Evolutionary conservation across 1,139 yeast genomes (phyloP).

Genomic region (Zygosaccharomyces pseudobailii): DNA sequence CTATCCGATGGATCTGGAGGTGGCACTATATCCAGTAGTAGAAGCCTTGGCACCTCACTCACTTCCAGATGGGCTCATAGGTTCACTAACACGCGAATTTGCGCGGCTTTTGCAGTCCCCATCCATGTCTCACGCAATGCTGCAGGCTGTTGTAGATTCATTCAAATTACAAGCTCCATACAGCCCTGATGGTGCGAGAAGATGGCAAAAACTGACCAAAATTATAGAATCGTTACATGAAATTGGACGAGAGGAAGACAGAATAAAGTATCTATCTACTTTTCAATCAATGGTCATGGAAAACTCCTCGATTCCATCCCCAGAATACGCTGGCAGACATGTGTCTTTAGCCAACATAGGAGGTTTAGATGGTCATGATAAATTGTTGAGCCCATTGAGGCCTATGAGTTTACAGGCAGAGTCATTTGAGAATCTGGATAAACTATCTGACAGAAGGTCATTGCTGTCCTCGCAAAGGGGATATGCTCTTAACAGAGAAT

Average conservation of each 20-base stretch:
- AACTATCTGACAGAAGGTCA: slow-evolving; percentile 36
- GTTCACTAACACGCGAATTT: slow-evolving; percentile 13
- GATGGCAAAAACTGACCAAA: slow-evolving; percentile 22
- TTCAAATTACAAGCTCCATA: slow-evolving; percentile 17
- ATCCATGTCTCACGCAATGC: slow-evolving; percentile 8
- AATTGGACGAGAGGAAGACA: slow-evolving; percentile 17
- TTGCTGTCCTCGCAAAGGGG: slow-evolving; percentile 24
- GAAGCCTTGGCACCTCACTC: slow-evolving; percentile 16
- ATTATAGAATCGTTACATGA: slow-evolving; percentile 17
- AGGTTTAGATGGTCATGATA: slow-evolving; percentile 18
- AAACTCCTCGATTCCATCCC: slow-evolving; percentile 6
- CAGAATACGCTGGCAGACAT: not conserved
- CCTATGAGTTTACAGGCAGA: slow-evolving; percentile 32
- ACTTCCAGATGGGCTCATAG: slow-evolving; percentile 11
- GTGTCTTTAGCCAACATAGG: slow-evolving; percentile 12
- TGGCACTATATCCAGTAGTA: slow-evolving; percentile 13
- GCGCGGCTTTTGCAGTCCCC: slow-evolving; percentile 13
- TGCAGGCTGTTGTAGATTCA: slow-evolving; percentile 12
- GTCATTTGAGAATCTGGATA: slow-evolving; percentile 37
- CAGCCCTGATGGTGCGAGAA: slow-evolving; percentile 9
- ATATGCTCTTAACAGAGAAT: slow-evolving; percentile 11
- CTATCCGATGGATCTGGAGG: slow-evolving; percentile 15
- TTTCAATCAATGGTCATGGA: slow-evolving; percentile 15
- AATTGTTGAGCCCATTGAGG: slow-evolving; percentile 15
- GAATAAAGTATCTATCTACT: slow-evolving; percentile 17